Percentiles rank a stretch among this genome's conserved stretches.
phyloP scores from a whole-genome alignment of 2,329 filamentous ascomycete genomes.

The Aspergillus glaucus region DNA sequence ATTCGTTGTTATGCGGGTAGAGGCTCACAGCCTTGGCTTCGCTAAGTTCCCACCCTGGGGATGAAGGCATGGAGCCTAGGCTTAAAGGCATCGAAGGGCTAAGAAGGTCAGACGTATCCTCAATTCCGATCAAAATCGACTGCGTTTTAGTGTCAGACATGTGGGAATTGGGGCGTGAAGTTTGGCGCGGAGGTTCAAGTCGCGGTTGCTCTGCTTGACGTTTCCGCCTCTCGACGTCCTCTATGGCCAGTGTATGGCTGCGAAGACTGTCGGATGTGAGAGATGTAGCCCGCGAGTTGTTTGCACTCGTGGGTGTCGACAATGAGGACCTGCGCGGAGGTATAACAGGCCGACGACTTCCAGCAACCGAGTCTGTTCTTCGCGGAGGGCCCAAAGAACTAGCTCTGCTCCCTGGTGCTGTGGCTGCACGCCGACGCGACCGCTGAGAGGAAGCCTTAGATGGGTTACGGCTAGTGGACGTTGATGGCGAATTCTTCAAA shows the following conservation, averaged over 20 bases:
- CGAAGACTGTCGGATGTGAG: conserved; percentile 39
- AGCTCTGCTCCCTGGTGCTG: conserved; percentile 26
- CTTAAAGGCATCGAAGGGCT: conserved; percentile 47
- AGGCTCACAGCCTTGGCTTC: conserved; percentile 57
- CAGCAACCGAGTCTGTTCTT: conserved; percentile 34
- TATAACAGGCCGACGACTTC: conserved; percentile 25
- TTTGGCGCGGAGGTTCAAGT: conserved; percentile 17
- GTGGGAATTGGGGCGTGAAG: conserved; percentile 4
- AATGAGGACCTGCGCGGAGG: conserved; percentile 40
- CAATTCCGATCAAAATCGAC: conserved; percentile 31
- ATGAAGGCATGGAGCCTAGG: conserved; percentile 42
- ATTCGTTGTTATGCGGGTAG: conserved; percentile 59
- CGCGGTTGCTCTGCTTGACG: conserved; percentile 13
- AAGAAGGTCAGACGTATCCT: conserved; percentile 37
- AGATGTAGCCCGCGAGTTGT: conserved; percentile 39
- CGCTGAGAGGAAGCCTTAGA: conserved; percentile 34
- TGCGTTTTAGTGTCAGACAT: conserved; percentile 22
- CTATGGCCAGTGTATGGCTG: conserved; percentile 25
- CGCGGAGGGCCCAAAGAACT: conserved; percentile 29
- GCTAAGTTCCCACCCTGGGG: conserved; percentile 51
- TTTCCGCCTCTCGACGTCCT: conserved; percentile 21
- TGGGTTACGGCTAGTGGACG: conserved; percentile 29
- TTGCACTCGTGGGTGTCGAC: conserved; percentile 42
- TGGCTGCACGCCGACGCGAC: conserved; percentile 32
- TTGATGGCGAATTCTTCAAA: conserved; percentile 36